Conservation (phyloP, 768 basidiomycete genomes). For the Mycena alexandri region DNA sequence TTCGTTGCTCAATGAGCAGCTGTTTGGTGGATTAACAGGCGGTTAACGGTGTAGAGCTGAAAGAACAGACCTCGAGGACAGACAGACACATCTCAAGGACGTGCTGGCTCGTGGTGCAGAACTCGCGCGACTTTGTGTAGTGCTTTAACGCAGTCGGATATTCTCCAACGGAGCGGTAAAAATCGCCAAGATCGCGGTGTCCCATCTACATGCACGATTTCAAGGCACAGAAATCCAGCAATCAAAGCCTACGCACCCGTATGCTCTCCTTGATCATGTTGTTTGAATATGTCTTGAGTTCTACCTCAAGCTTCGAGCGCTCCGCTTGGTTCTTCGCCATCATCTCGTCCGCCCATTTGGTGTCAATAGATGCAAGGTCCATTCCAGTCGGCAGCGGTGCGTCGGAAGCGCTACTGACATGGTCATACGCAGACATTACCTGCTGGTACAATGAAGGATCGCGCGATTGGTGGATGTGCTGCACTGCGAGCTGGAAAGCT, state of each 20-base stretch:
- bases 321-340: slow-evolving; percentile 78
- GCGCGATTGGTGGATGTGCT: slow-evolving; percentile 74
- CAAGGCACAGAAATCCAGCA: neutral
- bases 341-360: slow-evolving; percentile 80
- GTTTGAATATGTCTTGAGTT: slow-evolving; percentile 93
- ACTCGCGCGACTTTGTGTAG: slow-evolving; percentile 93
- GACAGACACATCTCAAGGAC: slow-evolving; percentile 94
- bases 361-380: slow-evolving; percentile 68
- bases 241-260: slow-evolving; percentile 65
- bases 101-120: slow-evolving; percentile 90
- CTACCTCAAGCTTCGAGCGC: slow-evolving; percentile 88
- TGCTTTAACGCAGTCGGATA: slow-evolving; percentile 79
- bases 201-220: slow-evolving; percentile 75
- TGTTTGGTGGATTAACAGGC: slow-evolving; percentile 42
- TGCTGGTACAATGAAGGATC: slow-evolving; percentile 73
- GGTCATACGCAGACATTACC: slow-evolving; percentile 68
- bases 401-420: slow-evolving; percentile 50
- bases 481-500: slow-evolving; percentile 76
- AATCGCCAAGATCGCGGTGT: slow-evolving; percentile 88
- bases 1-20: slow-evolving; percentile 89
- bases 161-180: slow-evolving; percentile 81
- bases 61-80: slow-evolving; percentile 73
- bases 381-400: slow-evolving; percentile 57
- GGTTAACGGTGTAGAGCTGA: neutral
- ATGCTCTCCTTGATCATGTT: slow-evolving; percentile 99